Conservation (phyloP, 139 green algal genomes). For the Chlorella sp. region DNA sequence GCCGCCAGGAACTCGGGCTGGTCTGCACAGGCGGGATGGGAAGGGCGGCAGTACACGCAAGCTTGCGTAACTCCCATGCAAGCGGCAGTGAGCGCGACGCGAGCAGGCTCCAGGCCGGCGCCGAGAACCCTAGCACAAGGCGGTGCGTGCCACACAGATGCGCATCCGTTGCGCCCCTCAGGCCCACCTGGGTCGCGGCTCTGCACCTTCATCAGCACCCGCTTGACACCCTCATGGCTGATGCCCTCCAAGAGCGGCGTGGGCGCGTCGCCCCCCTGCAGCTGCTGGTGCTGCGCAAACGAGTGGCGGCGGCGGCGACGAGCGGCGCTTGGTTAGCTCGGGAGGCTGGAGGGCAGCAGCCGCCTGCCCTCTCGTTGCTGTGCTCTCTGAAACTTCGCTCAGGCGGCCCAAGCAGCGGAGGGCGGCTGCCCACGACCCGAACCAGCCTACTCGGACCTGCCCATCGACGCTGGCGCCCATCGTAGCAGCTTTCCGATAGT, state of each 20-base stretch:
- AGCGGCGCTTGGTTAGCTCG: too few relatives aligned
- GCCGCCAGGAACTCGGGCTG: slow-evolving; percentile 31
- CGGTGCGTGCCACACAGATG: not conserved
- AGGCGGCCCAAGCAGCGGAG: too few relatives aligned
- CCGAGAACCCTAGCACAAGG: not conserved
- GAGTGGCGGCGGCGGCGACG: too few relatives aligned
- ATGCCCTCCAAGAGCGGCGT: not conserved
- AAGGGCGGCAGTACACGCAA: too few relatives aligned
- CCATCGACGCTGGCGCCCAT: too few relatives aligned
- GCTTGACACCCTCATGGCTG: not conserved
- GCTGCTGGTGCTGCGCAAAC: not conserved
- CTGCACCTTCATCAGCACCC: not conserved
- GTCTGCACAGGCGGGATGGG: not conserved
- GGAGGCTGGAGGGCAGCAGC: too few relatives aligned
- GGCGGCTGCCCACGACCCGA: too few relatives aligned
- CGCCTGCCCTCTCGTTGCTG: too few relatives aligned
- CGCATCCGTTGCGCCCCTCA: not conserved
- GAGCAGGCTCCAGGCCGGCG: not conserved
- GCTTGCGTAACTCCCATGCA: not conserved
- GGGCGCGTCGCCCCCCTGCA: not conserved
- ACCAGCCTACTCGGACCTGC: too few relatives aligned
- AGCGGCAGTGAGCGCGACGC: not conserved
- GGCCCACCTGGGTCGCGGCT: not conserved
- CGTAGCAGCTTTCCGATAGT: too few relatives aligned
- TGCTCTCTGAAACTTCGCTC: too few relatives aligned